Evolutionary conservation across 257 asterid genomes (phyloP).

Genomic region (Solanum microdontum): DNA sequence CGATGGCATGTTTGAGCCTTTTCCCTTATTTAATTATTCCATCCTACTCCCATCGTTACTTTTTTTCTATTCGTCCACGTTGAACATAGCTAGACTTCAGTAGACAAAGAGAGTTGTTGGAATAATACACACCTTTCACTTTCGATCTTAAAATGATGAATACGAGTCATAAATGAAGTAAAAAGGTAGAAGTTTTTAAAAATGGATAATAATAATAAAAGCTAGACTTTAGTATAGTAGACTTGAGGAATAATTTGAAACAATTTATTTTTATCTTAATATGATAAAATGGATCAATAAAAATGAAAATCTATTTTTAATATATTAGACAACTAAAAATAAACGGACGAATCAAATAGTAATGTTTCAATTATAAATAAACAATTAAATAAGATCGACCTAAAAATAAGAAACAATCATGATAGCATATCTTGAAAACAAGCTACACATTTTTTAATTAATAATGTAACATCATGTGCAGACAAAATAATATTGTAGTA

Average conservation of each 20-base stretch:
- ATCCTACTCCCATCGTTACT: not conserved
- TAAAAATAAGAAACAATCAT: slow-evolving; percentile 24
- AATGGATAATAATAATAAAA: too few relatives aligned
- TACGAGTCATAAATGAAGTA: not conserved
- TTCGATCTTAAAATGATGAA: too few relatives aligned
- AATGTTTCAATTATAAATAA: not conserved
- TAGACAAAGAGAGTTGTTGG: too few relatives aligned
- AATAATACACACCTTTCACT: too few relatives aligned
- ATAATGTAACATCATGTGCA: not conserved
- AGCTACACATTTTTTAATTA: not conserved
- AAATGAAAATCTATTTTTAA: not conserved
- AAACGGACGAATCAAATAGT: not conserved
- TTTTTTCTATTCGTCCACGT: not conserved
- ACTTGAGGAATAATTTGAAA: not conserved
- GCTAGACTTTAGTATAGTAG: not conserved
- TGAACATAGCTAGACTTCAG: too few relatives aligned
- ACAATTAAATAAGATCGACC: slow-evolving; percentile 9
- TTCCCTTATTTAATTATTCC: slow-evolving; percentile 11
- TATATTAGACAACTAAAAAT: not conserved
- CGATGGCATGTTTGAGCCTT: too few relatives aligned
- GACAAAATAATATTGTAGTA: not conserved
- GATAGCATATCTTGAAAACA: slow-evolving; percentile 23
- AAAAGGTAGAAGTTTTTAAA: too few relatives aligned
- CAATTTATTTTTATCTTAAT: not conserved
- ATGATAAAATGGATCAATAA: not conserved